Evolutionary conservation across 257 asterid genomes (phyloP).

Genomic region (Gynochthodes officinalis): DNA sequence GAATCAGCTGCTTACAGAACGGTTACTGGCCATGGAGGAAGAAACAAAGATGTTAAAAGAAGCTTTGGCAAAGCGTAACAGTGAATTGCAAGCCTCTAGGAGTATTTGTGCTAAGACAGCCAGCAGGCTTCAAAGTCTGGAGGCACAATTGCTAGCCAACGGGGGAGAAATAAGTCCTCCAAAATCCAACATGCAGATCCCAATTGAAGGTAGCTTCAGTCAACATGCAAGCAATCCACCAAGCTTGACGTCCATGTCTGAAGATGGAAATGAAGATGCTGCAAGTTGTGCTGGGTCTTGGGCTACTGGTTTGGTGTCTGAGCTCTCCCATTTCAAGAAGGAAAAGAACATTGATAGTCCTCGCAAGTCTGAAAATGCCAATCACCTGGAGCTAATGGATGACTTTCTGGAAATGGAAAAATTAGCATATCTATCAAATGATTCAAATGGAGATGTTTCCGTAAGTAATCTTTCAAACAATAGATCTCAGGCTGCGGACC

Average conservation of each 20-base stretch:
- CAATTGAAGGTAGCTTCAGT: conserved; percentile 35
- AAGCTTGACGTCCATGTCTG: conserved; percentile 70
- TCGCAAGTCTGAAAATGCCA: conserved; percentile 56
- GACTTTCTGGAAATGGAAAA: conserved; percentile 99
- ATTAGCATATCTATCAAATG: conserved; percentile 61
- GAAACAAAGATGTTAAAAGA: conserved; percentile 94
- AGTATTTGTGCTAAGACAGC: conserved; percentile 74
- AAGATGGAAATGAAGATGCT: conserved; percentile 76
- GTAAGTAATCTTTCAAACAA: conserved; percentile 31
- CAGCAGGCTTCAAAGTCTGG: conserved; percentile 72
- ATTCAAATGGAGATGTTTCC: conserved; percentile 41
- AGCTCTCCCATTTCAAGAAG: conserved; percentile 60
- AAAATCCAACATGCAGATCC: conserved; percentile 32
- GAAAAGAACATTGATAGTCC: conserved; percentile 59
- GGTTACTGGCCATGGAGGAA: conserved; percentile 82
- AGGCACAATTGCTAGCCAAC: conserved; percentile 57
- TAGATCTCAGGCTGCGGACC: conserved; percentile 32
- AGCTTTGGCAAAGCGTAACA: conserved; percentile 85
- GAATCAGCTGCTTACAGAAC: conserved; percentile 71
- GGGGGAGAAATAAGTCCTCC: conserved; percentile 51
- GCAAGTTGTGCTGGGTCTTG: conserved; percentile 77
- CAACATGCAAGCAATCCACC: conserved; percentile 50
- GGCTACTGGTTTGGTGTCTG: conserved; percentile 55
- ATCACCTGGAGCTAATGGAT: conserved; percentile 81
- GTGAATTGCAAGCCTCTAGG: conserved; percentile 76